Base-by-base conservation (phyloP, 139 green algal genomes). In the Chlorella vulgaris region DNA sequence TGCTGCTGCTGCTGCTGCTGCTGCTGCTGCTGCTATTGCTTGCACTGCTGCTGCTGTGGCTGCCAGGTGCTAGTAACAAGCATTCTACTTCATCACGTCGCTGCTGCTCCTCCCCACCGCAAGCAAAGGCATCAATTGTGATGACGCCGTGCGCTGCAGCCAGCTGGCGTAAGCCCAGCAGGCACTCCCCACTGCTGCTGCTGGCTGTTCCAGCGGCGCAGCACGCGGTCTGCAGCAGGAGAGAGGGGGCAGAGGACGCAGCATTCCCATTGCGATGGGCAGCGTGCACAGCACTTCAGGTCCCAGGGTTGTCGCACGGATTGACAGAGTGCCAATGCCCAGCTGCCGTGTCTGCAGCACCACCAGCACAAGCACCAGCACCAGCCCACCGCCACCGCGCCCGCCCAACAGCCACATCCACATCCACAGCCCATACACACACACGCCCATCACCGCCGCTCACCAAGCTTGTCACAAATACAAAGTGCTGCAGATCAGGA, bases 401-500 rank as follows among this genome's bases (percentile, higher is more conserved):
- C 55, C 55, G n/a, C n/a, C 18, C 55, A 28, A 65, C 18, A 15
- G 5, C 5, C 55, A 65, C 18, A n/a, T 28, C 22, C 18, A 21
- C 55, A 21, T n/a, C 22, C 18, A 65, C 5, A 21, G 55, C n/a
- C n/a, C n/a, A n/a, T n/a, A n/a, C n/a, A n/a, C n/a, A n/a, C n/a
- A n/a, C n/a, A n/a, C n/a, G n/a, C n/a, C n/a, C n/a, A n/a, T n/a
- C n/a, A n/a, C n/a, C n/a, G 33, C 33, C 43, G 35, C 69, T 42
- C 69, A 79, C 73, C 73, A 79, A 29, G 73, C 51, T 79, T 50
- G 35, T 36, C 28, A 79, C 24, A 26, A 79, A 79, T 26, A 79
- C 51, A 55, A 69, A 79, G 1, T 79, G 35, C 3, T 29, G 35
- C 8, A 79, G 73, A 36, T 53, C n/a, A 2, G 26, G 24, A 28